Percentiles rank a stretch among this genome's conserved stretches.
These are phyloP conservation scores for Helminthosporium solani DNA, from an alignment of 2,329 filamentous ascomycete species.

Conservation along the genomic window DNA sequence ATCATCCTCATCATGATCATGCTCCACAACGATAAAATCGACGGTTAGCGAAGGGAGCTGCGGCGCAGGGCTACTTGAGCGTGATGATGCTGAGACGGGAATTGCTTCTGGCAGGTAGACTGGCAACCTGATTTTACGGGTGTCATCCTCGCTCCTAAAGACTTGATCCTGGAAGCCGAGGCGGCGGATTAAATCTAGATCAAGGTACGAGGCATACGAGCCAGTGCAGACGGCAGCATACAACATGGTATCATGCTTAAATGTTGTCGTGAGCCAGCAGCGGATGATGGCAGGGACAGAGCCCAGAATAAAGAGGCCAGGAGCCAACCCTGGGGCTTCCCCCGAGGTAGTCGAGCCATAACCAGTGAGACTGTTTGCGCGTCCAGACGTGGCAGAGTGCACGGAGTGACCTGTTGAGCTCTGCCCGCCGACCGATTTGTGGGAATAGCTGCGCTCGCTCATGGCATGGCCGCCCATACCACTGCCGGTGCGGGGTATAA, in stretches of 20 bases:
- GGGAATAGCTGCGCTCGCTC: constrained; percentile 87
- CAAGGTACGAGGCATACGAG: constrained; percentile 82
- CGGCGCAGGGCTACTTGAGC: constrained; percentile 69
- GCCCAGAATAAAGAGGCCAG: constrained; percentile 80
- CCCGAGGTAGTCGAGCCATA: constrained; percentile 74
- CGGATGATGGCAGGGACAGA: constrained; percentile 91
- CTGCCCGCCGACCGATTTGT: constrained; percentile 93
- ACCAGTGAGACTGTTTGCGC: constrained; percentile 74
- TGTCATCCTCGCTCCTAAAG: constrained; percentile 64
- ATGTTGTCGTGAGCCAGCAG: constrained; percentile 90
- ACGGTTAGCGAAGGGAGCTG: constrained; percentile 81
- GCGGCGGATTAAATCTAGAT: constrained; percentile 71
- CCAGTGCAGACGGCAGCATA: constrained; percentile 93
- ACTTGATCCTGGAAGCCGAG: constrained; percentile 70
- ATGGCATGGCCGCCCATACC: constrained; percentile 75
- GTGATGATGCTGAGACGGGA: constrained; percentile 71
- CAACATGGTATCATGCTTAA: constrained; percentile 82
- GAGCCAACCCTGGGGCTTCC: constrained; percentile 73
- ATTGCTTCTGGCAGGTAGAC: constrained; percentile 92
- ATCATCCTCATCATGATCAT: constrained; percentile 51
- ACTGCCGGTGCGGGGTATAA: constrained; percentile 76
- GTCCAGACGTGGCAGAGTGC: constrained; percentile 73
- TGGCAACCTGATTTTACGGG: constrained; percentile 70
- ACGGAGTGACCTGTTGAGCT: constrained; percentile 88
- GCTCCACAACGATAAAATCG: constrained; percentile 72